Conservation (phyloP, 2,329 filamentous ascomycete genomes). For the Metarhizium album region DNA sequence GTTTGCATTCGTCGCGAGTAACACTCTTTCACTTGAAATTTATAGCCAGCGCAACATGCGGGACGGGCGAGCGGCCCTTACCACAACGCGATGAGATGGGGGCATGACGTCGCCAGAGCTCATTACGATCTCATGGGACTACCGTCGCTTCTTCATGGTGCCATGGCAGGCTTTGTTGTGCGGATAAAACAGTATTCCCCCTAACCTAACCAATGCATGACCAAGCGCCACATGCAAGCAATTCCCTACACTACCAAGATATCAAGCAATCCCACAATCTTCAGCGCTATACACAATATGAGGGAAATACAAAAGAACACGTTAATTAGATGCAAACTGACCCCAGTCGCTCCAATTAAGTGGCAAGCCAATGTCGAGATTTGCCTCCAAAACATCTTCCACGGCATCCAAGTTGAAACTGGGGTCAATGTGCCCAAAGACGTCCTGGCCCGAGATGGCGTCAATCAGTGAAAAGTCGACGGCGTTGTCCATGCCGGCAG, state of each 20-base stretch:
- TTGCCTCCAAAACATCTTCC: conserved; percentile 43
- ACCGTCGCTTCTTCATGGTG: too few species aligned
- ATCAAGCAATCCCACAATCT: background rate
- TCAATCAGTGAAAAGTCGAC: conserved; percentile 33
- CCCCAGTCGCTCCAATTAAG: conserved; percentile 40
- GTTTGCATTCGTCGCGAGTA: too few species aligned
- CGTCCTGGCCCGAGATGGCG: conserved; percentile 36
- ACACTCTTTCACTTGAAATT: too few species aligned
- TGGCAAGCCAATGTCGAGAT: conserved; percentile 41
- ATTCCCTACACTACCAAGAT: background rate
- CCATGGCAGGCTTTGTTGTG: too few species aligned
- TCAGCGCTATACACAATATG: background rate
- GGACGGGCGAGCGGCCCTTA: too few species aligned
- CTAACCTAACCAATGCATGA: too few species aligned
- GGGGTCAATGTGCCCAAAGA: conserved; percentile 45
- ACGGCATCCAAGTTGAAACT: conserved; percentile 42
- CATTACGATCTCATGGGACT: too few species aligned
- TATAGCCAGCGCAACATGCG: too few species aligned
- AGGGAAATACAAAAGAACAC: background rate
- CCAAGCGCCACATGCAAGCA: too few species aligned
- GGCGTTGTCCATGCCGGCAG: conserved; percentile 20
- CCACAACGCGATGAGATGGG: too few species aligned
- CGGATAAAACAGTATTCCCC: too few species aligned
- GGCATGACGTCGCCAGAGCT: too few species aligned
- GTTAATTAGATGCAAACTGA: conserved; percentile 17